phyloP scores from a whole-genome alignment of 2,329 filamentous ascomycete genomes.

The Botrytis squamosa region DNA sequence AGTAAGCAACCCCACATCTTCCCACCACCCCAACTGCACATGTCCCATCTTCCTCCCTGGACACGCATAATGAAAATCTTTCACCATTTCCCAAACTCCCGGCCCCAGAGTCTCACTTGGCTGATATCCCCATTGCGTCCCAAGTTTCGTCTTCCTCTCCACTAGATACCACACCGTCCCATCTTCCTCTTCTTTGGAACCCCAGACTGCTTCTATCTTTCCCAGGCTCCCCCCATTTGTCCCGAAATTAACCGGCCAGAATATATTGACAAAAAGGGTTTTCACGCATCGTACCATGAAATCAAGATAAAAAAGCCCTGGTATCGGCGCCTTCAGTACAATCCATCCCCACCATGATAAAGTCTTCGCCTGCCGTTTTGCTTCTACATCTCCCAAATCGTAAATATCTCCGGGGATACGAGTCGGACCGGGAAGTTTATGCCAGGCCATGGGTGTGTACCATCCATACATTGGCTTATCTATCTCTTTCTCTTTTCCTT shows the following conservation, averaged over 20 bases:
- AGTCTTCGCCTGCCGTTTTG: not conserved
- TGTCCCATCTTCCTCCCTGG: not conserved
- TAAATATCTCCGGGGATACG: not conserved
- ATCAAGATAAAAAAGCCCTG: not conserved
- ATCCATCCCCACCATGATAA: not conserved
- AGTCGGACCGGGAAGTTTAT: not conserved
- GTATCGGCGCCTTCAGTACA: not conserved
- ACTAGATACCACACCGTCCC: slow-evolving; percentile 6
- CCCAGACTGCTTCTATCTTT: not conserved
- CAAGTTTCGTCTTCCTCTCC: not conserved
- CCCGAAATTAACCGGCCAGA: not conserved
- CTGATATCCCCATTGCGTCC: not conserved
- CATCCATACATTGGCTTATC: slow-evolving; percentile 3
- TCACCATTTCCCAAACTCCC: not conserved
- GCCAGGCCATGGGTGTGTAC: not conserved
- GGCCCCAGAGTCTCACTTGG: not conserved
- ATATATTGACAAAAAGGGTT: not conserved
- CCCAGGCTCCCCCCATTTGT: not conserved
- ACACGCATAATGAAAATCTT: slow-evolving; percentile 2
- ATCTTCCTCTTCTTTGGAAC: not conserved
- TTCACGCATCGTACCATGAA: not conserved
- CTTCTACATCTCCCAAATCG: not conserved
- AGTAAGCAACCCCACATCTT: not conserved
- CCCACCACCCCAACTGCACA: not conserved
- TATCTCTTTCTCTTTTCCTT: not conserved